These are phyloP conservation scores for Carallia pectinifolia DNA, from an alignment of 345 rosid species.

Conservation along the genomic window DNA sequence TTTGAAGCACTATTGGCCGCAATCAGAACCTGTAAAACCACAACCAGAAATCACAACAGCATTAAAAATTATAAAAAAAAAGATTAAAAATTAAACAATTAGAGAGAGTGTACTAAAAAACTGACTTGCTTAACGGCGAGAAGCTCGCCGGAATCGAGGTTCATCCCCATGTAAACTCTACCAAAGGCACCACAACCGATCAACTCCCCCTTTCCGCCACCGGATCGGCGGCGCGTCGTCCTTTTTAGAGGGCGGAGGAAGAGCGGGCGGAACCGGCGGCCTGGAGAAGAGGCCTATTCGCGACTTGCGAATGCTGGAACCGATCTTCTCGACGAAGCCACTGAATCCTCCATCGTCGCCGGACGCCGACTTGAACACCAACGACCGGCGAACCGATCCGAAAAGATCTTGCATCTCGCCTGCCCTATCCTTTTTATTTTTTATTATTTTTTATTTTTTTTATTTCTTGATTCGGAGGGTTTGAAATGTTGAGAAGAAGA, in stretches of 20 bases:
- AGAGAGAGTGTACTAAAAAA: neutral
- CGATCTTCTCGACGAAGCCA: conserved; percentile 31
- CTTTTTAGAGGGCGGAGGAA: conserved; percentile 18
- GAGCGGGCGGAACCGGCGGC: conserved; percentile 6
- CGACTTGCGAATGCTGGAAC: conserved; percentile 33
- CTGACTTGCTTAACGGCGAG: conserved; percentile 35
- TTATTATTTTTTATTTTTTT: neutral
- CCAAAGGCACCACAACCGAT: conserved; percentile 36
- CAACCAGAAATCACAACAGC: neutral
- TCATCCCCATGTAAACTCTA: conserved; percentile 38
- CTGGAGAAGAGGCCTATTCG: conserved; percentile 27
- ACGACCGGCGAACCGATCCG: conserved; percentile 37
- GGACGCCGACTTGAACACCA: conserved; percentile 27
- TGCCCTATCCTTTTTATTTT: neutral
- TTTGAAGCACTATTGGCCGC: conserved; percentile 61
- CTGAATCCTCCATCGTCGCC: conserved; percentile 27
- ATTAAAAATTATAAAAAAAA: neutral
- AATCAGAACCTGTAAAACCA: conserved; percentile 48
- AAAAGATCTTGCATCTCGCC: conserved; percentile 29
- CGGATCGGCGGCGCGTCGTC: conserved; percentile 30
- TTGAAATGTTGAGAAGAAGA: conserved; percentile 24
- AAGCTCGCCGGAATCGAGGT: conserved; percentile 39
- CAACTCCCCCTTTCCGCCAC: conserved; percentile 38
- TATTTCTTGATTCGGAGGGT: neutral
- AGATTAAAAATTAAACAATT: neutral